Conservation (phyloP, 495 filamentous ascomycete species). For the Hypoxylon cercidicola region DNA sequence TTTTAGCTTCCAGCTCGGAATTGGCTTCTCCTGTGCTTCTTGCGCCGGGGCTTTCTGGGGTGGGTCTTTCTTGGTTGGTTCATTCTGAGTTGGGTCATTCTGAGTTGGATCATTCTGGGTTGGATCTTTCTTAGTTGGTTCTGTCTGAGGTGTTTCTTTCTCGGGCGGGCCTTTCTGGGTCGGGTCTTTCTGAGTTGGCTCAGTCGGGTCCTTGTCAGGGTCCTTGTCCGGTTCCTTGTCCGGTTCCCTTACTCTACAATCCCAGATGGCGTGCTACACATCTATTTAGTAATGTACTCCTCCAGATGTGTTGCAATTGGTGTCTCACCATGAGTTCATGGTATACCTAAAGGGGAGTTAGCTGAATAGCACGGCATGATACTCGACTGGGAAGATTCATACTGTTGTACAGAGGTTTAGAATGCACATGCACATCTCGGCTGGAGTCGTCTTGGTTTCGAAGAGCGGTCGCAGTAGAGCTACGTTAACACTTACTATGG, state of each 20-base stretch:
- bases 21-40: no score
- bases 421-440: background rate
- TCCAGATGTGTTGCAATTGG: background rate
- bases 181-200: no score
- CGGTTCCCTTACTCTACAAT: background rate
- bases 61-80: no score
- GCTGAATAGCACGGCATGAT: background rate
- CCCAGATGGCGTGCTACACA: background rate
- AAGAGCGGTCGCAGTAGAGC: background rate
- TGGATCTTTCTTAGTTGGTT: no score
- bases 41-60: no score
- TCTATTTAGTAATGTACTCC: background rate
- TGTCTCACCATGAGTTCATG: conserved; percentile 1
- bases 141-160: no score
- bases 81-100: no score
- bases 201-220: no score
- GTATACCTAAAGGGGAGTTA: background rate
- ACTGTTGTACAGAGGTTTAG: background rate
- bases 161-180: no score
- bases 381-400: background rate
- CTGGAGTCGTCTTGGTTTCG: background rate
- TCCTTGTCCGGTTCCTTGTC: no score
- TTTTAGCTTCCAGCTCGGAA: no score
- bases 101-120: no score
- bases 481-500: background rate